phyloP scores from a whole-genome alignment of 2,329 filamentous ascomycete species.

The Aspergillus sclerotialis region DNA sequence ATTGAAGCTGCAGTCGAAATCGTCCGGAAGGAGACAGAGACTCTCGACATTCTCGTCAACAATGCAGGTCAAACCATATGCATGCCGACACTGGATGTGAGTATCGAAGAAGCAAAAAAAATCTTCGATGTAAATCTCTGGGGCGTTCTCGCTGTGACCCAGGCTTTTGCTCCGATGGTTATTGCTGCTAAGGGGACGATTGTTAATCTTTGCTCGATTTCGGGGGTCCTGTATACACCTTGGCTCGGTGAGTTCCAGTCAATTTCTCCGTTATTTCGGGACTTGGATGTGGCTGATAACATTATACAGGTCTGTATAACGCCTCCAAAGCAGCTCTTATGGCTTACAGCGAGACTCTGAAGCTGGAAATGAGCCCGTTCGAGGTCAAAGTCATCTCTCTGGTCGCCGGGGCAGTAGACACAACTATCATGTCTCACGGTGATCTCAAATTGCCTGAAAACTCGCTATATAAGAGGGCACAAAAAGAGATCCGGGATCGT shows the following conservation, averaged over 20 bases:
- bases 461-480: constrained; percentile 5
- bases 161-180: constrained; percentile 30
- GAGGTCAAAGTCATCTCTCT: constrained; percentile 22
- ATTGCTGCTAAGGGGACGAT: constrained; percentile 18
- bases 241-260: constrained; percentile 21
- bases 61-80: constrained; percentile 35
- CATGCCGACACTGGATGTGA: constrained; percentile 31
- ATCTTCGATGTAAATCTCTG: constrained; percentile 40
- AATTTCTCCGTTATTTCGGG: not conserved
- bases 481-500: constrained; percentile 1
- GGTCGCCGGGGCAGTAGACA: constrained; percentile 14
- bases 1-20: constrained; percentile 23
- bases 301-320: constrained; percentile 9
- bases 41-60: constrained; percentile 37
- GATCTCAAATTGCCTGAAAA: not conserved
- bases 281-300: not conserved
- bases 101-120: constrained; percentile 25
- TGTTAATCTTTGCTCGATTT: constrained; percentile 20
- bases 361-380: constrained; percentile 18
- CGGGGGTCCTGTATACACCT: constrained; percentile 15
- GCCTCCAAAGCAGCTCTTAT: constrained; percentile 19
- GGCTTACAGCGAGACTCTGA: constrained; percentile 14
- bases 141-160: constrained; percentile 27
- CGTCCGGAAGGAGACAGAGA: constrained; percentile 20
- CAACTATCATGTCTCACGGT: constrained; percentile 4